A percentile compares a stretch with the other conserved stretches of the same genome.
These are phyloP conservation scores for Talaromyces liani DNA, from an alignment of 495 filamentous ascomycete genomes.

Conservation along the genomic window DNA sequence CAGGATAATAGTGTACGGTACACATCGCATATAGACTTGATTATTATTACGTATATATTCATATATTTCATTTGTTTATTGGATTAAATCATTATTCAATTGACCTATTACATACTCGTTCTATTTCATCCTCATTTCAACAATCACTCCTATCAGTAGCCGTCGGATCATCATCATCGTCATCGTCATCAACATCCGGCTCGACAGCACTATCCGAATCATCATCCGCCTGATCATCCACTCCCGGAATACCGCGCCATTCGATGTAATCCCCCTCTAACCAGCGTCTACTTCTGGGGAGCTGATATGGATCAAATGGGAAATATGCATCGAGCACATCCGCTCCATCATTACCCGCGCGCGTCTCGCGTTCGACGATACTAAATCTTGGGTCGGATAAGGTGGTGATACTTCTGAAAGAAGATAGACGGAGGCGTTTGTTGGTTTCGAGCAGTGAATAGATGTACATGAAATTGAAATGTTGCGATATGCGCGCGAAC, in stretches of 20 bases:
- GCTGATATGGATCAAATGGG: slow-evolving; percentile 91
- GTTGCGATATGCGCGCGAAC: slow-evolving; percentile 79
- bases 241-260: slow-evolving; percentile 72
- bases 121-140: too few species aligned
- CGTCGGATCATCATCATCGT: slow-evolving; percentile 25
- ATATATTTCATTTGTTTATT: too few species aligned
- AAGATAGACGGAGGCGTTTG: slow-evolving; percentile 68
- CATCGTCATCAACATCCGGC: slow-evolving; percentile 13
- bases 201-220: slow-evolving; percentile 40
- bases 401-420: slow-evolving; percentile 40
- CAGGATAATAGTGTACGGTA: not conserved
- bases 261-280: slow-evolving; percentile 74
- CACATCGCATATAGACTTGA: not conserved
- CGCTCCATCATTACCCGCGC: slow-evolving; percentile 56
- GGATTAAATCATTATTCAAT: too few species aligned
- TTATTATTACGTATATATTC: not conserved
- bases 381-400: slow-evolving; percentile 27
- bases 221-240: slow-evolving; percentile 52
- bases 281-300: slow-evolving; percentile 81
- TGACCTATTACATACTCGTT: too few species aligned
- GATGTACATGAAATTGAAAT: slow-evolving; percentile 80
- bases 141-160: slow-evolving; percentile 31
- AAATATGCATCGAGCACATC: slow-evolving; percentile 86
- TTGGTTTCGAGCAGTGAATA: slow-evolving; percentile 85
- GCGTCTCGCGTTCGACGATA: slow-evolving; percentile 54